Evolutionary conservation across 371 early-diverging fungal species (phyloP).

Genomic region (Lichtheimia ornata): DNA sequence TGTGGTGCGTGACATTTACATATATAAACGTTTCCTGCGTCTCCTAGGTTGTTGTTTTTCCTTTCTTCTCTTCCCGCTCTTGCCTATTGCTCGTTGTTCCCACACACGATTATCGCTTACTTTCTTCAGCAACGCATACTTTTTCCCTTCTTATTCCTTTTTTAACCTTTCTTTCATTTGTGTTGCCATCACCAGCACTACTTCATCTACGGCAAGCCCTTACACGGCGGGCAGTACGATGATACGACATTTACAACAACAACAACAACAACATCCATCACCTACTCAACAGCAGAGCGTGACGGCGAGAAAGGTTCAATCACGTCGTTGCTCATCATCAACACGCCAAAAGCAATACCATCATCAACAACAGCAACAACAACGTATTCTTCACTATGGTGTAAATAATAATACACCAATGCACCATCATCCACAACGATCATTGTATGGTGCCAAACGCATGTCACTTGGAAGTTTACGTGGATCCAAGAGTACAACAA

Average conservation of each 20-base stretch:
- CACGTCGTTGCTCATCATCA: background rate
- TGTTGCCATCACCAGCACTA: background rate
- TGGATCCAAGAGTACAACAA: slow-evolving; percentile 38
- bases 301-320: too few species aligned
- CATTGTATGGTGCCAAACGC: slow-evolving; percentile 26
- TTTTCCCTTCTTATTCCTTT: background rate
- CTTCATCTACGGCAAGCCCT: slow-evolving; percentile 9
- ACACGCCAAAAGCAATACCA: background rate
- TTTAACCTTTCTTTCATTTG: background rate
- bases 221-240: slow-evolving; percentile 3
- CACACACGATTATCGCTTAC: too few species aligned
- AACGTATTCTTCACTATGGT: background rate
- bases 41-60: background rate
- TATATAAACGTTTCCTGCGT: background rate
- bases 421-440: slow-evolving; percentile 3
- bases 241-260: slow-evolving; percentile 7
- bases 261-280: slow-evolving; percentile 5
- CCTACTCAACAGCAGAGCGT: too few species aligned
- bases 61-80: slow-evolving; percentile 1
- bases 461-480: slow-evolving; percentile 37
- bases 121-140: background rate
- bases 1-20: background rate
- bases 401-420: slow-evolving; percentile 4
- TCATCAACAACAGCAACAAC: slow-evolving; percentile 2
- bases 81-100: background rate